Conservation (phyloP, 495 filamentous ascomycete genomes). For the Talaromyces adpressus region DNA sequence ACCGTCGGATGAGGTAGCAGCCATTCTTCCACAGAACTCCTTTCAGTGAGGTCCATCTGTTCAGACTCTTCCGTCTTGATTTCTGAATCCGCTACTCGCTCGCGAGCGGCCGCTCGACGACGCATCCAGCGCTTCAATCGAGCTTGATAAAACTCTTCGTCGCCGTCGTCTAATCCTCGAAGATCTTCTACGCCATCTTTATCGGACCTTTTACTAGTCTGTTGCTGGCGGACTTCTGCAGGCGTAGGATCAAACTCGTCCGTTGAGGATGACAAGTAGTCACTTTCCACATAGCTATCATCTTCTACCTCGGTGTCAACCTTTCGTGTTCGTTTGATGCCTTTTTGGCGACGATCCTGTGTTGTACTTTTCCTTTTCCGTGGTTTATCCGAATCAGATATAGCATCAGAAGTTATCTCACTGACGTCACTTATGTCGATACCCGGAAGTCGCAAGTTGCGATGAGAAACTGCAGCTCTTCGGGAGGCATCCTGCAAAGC, state of each 20-base stretch:
- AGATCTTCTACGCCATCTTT: constrained; percentile 57
- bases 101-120: constrained; percentile 59
- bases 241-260: constrained; percentile 33
- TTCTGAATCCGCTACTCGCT: constrained; percentile 27
- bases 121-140: constrained; percentile 68
- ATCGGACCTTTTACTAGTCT: constrained; percentile 26
- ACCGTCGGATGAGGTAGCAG: constrained; percentile 75
- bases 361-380: constrained; percentile 36
- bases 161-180: constrained; percentile 80
- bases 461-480: constrained; percentile 59
- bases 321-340: not conserved
- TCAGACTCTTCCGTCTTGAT: constrained; percentile 21
- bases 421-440: constrained; percentile 52
- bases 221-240: constrained; percentile 28
- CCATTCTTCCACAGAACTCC: constrained; percentile 60
- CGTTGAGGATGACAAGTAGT: constrained; percentile 27
- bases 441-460: constrained; percentile 72
- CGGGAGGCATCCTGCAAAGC: constrained; percentile 36
- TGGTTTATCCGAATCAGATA: constrained; percentile 17
- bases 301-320: constrained; percentile 2
- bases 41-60: constrained; percentile 15
- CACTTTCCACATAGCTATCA: constrained; percentile 8
- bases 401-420: constrained; percentile 18
- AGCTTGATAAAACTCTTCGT: constrained; percentile 75
- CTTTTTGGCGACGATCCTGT: constrained; percentile 8